Conservation (phyloP, 148 eudicot genomes). For the Agrostemma githago region DNA sequence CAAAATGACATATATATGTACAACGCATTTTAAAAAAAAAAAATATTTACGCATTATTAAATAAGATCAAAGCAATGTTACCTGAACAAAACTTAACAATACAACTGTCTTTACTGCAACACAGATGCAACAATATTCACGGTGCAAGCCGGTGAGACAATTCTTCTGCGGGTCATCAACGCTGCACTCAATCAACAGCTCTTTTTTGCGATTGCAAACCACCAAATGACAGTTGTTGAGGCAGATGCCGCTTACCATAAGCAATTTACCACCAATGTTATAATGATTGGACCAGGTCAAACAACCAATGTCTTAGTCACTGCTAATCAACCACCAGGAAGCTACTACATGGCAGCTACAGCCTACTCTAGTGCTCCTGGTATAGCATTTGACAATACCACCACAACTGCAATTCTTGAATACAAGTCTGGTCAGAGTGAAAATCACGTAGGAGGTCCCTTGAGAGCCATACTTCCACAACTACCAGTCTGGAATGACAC, state of each 20-base stretch:
- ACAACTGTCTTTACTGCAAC: constrained; percentile 2
- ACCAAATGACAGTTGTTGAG: constrained; percentile 22
- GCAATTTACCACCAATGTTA: not conserved
- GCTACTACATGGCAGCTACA: constrained; percentile 39
- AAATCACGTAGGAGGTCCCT: not conserved
- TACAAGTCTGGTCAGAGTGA: constrained; percentile 34
- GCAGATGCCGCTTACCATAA: not conserved
- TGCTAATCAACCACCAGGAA: constrained; percentile 48
- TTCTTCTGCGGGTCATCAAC: constrained; percentile 78
- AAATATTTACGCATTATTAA: not conserved
- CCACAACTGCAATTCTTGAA: constrained; percentile 81
- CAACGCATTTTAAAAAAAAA: not conserved
- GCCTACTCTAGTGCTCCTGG: constrained; percentile 63
- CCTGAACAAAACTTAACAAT: not conserved
- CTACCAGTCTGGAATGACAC: constrained; percentile 74
- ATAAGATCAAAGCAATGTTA: not conserved
- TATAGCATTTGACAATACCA: constrained; percentile 69
- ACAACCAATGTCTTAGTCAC: constrained; percentile 43
- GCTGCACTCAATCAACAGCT: constrained; percentile 93
- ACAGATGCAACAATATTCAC: constrained; percentile 51
- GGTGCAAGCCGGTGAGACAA: constrained; percentile 49
- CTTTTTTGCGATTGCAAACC: constrained; percentile 69
- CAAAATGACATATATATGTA: not conserved
- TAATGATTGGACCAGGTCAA: not conserved
- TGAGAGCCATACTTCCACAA: constrained; percentile 40